Conservation (phyloP, 1,139 yeast species). For the Pichia sp. region DNA sequence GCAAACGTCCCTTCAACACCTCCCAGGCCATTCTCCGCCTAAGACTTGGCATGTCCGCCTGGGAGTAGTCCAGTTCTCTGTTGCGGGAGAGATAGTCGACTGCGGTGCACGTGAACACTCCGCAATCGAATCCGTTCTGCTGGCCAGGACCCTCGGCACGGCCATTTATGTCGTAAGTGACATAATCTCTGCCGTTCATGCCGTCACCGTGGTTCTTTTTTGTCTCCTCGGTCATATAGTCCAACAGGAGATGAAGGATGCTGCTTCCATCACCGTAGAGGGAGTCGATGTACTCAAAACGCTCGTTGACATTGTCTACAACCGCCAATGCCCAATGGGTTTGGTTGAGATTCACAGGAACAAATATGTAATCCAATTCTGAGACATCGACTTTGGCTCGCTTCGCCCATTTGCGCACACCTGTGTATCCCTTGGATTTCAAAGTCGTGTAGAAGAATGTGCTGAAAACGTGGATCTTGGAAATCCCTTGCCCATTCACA, state of each 20-base stretch:
- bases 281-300: conserved; percentile 76
- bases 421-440: conserved; percentile 65
- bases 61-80: conserved; percentile 50
- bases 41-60: conserved; percentile 64
- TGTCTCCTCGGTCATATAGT: conserved; percentile 59
- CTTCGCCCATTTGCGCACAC: conserved; percentile 88
- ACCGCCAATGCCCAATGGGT: conserved; percentile 94
- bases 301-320: conserved; percentile 55
- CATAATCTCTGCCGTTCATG: conserved; percentile 35
- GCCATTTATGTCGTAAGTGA: conserved; percentile 35
- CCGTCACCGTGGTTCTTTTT: conserved; percentile 37
- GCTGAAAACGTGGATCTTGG: conserved; percentile 64
- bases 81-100: conserved; percentile 57
- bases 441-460: conserved; percentile 83
- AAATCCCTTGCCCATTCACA: conserved; percentile 60
- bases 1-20: conserved; percentile 28
- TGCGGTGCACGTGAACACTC: conserved; percentile 84
- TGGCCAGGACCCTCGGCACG: conserved; percentile 71
- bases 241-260: conserved; percentile 51
- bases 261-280: conserved; percentile 55
- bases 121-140: conserved; percentile 89
- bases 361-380: conserved; percentile 59
- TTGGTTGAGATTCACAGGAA: conserved; percentile 78
- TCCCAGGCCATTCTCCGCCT: conserved; percentile 69
- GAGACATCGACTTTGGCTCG: conserved; percentile 70